A percentile compares a stretch with the other conserved stretches of the same genome.
Conservation (phyloP, 257 asterid genomes). For the Lycium ferocissimum region DNA sequence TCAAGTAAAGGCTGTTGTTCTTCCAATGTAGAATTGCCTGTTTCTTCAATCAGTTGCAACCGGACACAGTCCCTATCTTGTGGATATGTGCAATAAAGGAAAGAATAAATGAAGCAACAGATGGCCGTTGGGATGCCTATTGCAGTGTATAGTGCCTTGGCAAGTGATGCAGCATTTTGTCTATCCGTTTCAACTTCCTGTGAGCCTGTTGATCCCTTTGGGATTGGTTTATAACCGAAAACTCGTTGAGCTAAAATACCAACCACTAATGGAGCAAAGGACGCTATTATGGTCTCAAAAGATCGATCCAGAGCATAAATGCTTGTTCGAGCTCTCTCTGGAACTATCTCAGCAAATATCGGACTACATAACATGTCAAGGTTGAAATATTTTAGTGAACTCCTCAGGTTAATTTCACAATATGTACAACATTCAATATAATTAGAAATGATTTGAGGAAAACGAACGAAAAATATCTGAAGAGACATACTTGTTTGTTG, state of each 20-base stretch:
- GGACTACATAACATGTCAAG: slow-evolving; percentile 1
- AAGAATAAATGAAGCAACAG: slow-evolving; percentile 61
- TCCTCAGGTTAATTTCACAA: too few species aligned
- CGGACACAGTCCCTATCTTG: slow-evolving; percentile 59
- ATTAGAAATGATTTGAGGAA: not conserved
- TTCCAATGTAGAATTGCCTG: slow-evolving; percentile 33
- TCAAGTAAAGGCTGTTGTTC: slow-evolving; percentile 39
- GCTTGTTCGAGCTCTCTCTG: slow-evolving; percentile 29
- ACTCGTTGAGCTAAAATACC: slow-evolving; percentile 71
- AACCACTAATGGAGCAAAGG: slow-evolving; percentile 85
- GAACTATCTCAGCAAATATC: slow-evolving; percentile 35
- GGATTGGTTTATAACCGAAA: slow-evolving; percentile 68
- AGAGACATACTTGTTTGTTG: slow-evolving; percentile 80
- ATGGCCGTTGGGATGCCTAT: slow-evolving; percentile 75
- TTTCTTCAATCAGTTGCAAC: slow-evolving; percentile 47
- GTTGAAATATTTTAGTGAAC: too few species aligned
- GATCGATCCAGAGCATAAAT: slow-evolving; percentile 33
- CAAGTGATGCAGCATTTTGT: slow-evolving; percentile 80
- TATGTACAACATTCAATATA: too few species aligned
- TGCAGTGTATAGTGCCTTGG: slow-evolving; percentile 83
- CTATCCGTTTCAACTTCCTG: slow-evolving; percentile 39
- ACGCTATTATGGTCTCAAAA: slow-evolving; percentile 69
- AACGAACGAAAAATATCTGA: not conserved
- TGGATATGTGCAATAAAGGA: slow-evolving; percentile 30
- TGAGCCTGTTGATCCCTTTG: slow-evolving; percentile 29